These are phyloP conservation scores for Protomyces macrosporus DNA, from an alignment of 1,139 yeast genomes.

Conservation along the genomic window DNA sequence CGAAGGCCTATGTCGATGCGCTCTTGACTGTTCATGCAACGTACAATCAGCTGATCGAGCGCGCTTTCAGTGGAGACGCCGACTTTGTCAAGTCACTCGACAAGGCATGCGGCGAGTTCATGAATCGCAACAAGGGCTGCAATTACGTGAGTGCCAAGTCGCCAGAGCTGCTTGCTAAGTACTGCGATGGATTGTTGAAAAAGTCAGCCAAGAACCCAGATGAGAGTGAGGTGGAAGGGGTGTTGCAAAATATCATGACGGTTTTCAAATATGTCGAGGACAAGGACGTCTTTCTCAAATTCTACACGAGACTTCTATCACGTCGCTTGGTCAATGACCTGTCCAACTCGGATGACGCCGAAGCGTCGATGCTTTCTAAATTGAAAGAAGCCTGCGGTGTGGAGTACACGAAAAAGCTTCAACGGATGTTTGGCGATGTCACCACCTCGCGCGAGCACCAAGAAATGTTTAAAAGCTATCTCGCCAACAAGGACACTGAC, in stretches of 20 bases:
- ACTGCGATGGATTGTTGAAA: constrained; percentile 76
- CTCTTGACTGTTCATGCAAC: constrained; percentile 64
- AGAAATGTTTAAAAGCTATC: constrained; percentile 52
- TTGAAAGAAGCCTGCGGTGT: constrained; percentile 85
- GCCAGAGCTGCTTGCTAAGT: constrained; percentile 81
- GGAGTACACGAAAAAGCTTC: constrained; percentile 89
- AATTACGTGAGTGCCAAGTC: constrained; percentile 59
- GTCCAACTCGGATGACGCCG: constrained; percentile 77
- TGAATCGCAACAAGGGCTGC: constrained; percentile 79
- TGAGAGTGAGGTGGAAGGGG: constrained; percentile 58
- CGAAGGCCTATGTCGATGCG: constrained; percentile 74
- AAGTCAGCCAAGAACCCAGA: constrained; percentile 67
- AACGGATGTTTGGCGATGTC: constrained; percentile 95
- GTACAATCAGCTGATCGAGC: constrained; percentile 60
- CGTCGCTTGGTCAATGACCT: constrained; percentile 81
- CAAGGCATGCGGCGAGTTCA: constrained; percentile 72
- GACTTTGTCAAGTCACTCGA: constrained; percentile 84
- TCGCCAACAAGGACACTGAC: constrained; percentile 38
- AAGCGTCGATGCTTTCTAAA: constrained; percentile 77
- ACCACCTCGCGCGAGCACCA: constrained; percentile 78
- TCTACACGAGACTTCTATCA: constrained; percentile 83
- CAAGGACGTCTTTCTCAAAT: constrained; percentile 91
- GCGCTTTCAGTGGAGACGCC: constrained; percentile 69
- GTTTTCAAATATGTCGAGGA: constrained; percentile 85
- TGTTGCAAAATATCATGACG: constrained; percentile 73